phyloP scores from a whole-genome alignment of 495 filamentous ascomycete genomes.

The Platismatia glauca region DNA sequence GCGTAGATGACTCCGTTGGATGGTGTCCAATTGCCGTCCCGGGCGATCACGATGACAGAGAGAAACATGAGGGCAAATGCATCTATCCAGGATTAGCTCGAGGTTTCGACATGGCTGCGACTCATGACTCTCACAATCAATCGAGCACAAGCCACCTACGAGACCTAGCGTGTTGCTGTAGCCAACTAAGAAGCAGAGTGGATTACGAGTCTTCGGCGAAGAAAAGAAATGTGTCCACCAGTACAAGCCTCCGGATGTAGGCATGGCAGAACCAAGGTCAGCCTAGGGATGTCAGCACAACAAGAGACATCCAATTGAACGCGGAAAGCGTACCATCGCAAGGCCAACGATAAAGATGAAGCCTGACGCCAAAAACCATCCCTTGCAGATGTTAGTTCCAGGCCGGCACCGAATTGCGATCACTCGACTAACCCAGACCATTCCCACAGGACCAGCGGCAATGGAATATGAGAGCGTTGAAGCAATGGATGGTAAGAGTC shows the following conservation, averaged over 20 bases:
- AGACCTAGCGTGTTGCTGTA: slow-evolving; percentile 64
- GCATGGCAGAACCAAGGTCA: slow-evolving; percentile 60
- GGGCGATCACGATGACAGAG: slow-evolving; percentile 50
- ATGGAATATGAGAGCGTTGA: slow-evolving; percentile 56
- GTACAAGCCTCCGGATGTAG: slow-evolving; percentile 59
- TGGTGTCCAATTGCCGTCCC: slow-evolving; percentile 55
- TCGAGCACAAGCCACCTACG: slow-evolving; percentile 53
- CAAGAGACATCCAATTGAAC: not conserved
- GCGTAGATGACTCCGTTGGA: slow-evolving; percentile 52
- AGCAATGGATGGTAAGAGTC: slow-evolving; percentile 60
- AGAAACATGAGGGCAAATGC: slow-evolving; percentile 46
- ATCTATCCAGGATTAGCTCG: slow-evolving; percentile 27
- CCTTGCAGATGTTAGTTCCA: slow-evolving; percentile 24
- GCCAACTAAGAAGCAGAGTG: slow-evolving; percentile 59
- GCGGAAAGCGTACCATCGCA: slow-evolving; percentile 42
- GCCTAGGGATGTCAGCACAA: slow-evolving; percentile 32
- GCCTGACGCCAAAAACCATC: slow-evolving; percentile 53
- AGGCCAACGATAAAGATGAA: slow-evolving; percentile 59
- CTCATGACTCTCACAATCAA: slow-evolving; percentile 39
- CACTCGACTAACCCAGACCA: slow-evolving; percentile 49
- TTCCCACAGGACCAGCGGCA: slow-evolving; percentile 58
- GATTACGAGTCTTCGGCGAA: slow-evolving; percentile 49
- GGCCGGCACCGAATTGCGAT: not conserved
- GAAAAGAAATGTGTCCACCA: slow-evolving; percentile 67
- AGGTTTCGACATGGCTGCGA: not conserved